A percentile compares a stretch with the other conserved stretches of the same genome.
Evolutionary conservation across 1,284 basidiomycete genomes (phyloP).

Genomic region (Boletus holoroseus): DNA sequence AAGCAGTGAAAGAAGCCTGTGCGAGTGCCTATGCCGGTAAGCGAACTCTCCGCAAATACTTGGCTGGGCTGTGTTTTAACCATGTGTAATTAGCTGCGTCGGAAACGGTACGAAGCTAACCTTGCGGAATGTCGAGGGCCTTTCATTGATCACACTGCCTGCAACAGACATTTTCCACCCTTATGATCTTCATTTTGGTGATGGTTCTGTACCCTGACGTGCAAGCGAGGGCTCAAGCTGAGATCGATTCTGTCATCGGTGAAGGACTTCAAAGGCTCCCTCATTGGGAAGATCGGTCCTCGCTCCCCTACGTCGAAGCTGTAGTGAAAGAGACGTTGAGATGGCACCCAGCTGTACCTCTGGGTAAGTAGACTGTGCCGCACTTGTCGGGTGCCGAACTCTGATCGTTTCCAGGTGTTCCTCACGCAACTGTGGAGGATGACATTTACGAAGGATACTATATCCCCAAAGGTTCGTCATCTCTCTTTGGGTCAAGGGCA

Average conservation of each 20-base stretch:
- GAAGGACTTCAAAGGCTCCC: constrained; percentile 34
- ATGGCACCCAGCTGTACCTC: constrained; percentile 43
- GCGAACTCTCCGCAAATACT: not conserved
- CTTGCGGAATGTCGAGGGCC: not conserved
- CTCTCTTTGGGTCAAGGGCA: not conserved
- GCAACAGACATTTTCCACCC: constrained; percentile 40
- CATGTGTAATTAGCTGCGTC: constrained; percentile 14
- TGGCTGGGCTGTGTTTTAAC: constrained; percentile 7
- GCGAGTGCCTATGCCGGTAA: constrained; percentile 18
- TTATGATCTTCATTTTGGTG: constrained; percentile 44
- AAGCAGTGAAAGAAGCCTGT: constrained; percentile 22
- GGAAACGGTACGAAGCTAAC: constrained; percentile 21
- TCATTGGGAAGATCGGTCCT: constrained; percentile 35
- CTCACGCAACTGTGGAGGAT: constrained; percentile 41
- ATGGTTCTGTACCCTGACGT: constrained; percentile 47
- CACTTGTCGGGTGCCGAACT: not conserved
- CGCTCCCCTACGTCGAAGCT: constrained; percentile 43
- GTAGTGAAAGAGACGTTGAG: constrained; percentile 50
- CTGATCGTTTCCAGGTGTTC: constrained; percentile 28
- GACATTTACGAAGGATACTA: constrained; percentile 40
- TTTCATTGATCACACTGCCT: constrained; percentile 12
- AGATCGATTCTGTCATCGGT: constrained; percentile 41
- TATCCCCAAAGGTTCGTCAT: constrained; percentile 36
- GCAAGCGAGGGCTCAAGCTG: constrained; percentile 39
- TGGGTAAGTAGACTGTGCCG: constrained; percentile 12